Percentiles rank a stretch among this genome's conserved stretches.
Evolutionary conservation across 2,329 filamentous ascomycete species (phyloP).

Genomic region (Cladosporium sp.): DNA sequence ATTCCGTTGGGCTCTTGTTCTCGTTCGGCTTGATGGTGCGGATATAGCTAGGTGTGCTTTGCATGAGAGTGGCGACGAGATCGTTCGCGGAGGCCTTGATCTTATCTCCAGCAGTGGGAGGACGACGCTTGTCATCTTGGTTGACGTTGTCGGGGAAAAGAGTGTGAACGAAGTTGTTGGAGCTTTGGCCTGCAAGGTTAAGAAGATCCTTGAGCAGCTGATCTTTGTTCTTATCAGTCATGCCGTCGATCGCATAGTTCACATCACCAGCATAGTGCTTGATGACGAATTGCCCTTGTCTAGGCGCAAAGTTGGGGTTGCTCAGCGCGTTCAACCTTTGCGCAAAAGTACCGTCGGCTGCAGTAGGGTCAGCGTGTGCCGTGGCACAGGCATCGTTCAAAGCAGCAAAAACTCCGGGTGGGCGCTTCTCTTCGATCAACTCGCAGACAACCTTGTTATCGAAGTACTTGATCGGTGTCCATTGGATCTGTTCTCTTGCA

Average conservation of each 20-base stretch:
- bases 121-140: constrained; percentile 89
- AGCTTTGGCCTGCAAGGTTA: constrained; percentile 76
- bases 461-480: constrained; percentile 99
- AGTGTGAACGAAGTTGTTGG: constrained; percentile 79
- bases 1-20: constrained; percentile 93
- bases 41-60: constrained; percentile 95
- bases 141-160: constrained; percentile 92
- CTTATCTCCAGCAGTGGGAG: constrained; percentile 91
- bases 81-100: constrained; percentile 94
- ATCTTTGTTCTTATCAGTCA: constrained; percentile 99
- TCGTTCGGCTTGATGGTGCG: constrained; percentile 99
- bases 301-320: constrained; percentile 84
- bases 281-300: constrained; percentile 95
- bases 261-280: constrained; percentile 99
- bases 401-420: constrained; percentile 88
- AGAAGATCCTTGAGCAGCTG: constrained; percentile 90
- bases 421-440: constrained; percentile 85
- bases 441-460: constrained; percentile 99
- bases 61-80: constrained; percentile 91
- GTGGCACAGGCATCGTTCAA: constrained; percentile 98
- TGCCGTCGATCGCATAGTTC: constrained; percentile 87
- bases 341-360: constrained; percentile 94
- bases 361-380: constrained; percentile 90
- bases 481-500: constrained; percentile 89
- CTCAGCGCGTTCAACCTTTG: constrained; percentile 86